Base-by-base conservation (phyloP, 2,329 filamentous ascomycete genomes). In the Diplodia mutila region DNA sequence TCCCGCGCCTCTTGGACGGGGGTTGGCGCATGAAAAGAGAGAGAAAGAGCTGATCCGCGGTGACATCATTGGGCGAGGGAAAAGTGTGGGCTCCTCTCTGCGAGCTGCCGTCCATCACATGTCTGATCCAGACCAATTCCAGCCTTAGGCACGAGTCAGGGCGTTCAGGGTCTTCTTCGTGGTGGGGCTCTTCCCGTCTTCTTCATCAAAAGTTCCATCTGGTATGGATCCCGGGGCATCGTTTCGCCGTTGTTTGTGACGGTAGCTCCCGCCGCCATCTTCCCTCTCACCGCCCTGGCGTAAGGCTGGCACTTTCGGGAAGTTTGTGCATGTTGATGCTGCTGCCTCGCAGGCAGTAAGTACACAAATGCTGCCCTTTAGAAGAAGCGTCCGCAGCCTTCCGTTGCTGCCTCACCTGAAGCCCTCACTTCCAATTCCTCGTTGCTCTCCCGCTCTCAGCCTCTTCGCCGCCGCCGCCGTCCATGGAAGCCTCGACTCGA, bases 41-140 rank as follows among this genome's bases (percentile, higher is more conserved):
- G 37, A 6, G 7, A 3, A 18, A 21, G 39, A 46, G 25, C 16
- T 37, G 29, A 63, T 63, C n/a, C 8, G 29, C 59, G 46, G 46
- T 63, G 59, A 63, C 59, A 63, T 63, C 59, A 63, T 63, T 39
- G 52, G 52, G 49, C 14, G 42, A 46, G 18, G n/a, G n/a, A 11
- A n/a, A 14, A 16, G 49, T 27, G 49, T 14, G 32, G 32, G 32
- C 32, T 12, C 6, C 32, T 12, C 6, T 34, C 9, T 34, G 42
- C 21, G 42, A 46, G 42, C 42, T n/a, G 42, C 42, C 8, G 42
- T 46, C n/a, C 42, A 46, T 21, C 42, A 42, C 39, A 46, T n/a
- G n/a, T 11, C n/a, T 46, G 39, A 16, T n/a, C n/a, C n/a, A n/a
- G n/a, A n/a, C n/a, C n/a, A n/a, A n/a, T n/a, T n/a, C n/a, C n/a